Evolutionary conservation across 257 asterid genomes (phyloP).

Genomic region (Leptodermis oblonga): DNA sequence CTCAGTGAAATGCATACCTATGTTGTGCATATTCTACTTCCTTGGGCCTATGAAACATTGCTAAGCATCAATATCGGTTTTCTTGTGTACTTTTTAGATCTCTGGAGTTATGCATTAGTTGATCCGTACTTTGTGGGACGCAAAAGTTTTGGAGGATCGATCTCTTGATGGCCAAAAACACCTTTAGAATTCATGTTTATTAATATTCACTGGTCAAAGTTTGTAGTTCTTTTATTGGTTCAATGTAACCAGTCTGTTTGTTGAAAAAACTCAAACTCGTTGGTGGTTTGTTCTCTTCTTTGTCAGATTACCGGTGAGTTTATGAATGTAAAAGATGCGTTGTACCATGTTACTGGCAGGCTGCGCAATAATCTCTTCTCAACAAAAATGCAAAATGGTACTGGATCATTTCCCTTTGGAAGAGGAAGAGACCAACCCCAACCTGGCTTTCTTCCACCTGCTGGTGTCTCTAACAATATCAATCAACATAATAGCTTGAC

Average conservation of each 20-base stretch:
- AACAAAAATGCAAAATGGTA: slow-evolving; percentile 27
- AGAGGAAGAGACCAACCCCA: slow-evolving; percentile 35
- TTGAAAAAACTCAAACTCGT: neutral
- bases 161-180: neutral
- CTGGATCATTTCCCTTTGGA: slow-evolving; percentile 34
- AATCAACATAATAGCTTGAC: slow-evolving; percentile 36
- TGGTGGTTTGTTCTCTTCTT: slow-evolving; percentile 16
- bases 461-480: slow-evolving; percentile 29
- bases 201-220: neutral
- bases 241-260: neutral
- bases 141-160: neutral
- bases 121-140: neutral
- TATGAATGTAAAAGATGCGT: slow-evolving; percentile 57
- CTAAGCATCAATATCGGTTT: neutral
- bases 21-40: neutral
- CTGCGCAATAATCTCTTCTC: slow-evolving; percentile 50
- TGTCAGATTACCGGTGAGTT: slow-evolving; percentile 67
- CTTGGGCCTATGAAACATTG: neutral
- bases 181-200: neutral
- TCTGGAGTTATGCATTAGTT: neutral
- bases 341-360: slow-evolving; percentile 52
- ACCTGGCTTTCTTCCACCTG: slow-evolving; percentile 36
- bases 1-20: neutral
- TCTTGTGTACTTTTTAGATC: neutral
- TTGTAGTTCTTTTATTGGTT: neutral